Percentiles rank a stretch among this genome's conserved stretches.
Evolutionary conservation across 73 alveolate species (phyloP).

Genomic region (Stentor coeruleus): DNA sequence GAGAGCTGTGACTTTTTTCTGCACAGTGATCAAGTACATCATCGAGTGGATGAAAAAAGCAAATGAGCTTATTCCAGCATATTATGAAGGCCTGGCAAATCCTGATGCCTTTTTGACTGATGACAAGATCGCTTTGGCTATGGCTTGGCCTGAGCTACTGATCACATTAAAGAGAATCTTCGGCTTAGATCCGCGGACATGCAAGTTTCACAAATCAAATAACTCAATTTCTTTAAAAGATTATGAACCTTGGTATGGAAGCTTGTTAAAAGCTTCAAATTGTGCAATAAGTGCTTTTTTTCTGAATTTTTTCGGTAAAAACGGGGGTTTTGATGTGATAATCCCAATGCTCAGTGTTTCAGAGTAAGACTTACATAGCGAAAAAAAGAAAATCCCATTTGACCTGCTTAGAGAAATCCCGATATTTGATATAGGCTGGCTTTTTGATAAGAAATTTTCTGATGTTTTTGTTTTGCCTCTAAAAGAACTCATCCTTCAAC

Average conservation of each 20-base stretch:
- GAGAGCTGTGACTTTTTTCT: background rate
- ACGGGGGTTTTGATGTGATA: slow-evolving; percentile 31
- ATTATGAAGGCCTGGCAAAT: slow-evolving; percentile 51
- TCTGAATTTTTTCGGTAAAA: slow-evolving; percentile 23
- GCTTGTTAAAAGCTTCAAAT: background rate
- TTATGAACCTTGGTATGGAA: slow-evolving; percentile 19
- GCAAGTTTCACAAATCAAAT: slow-evolving; percentile 41
- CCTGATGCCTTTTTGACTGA: slow-evolving; percentile 47
- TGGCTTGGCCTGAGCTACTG: slow-evolving; percentile 49
- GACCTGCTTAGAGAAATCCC: slow-evolving; percentile 26
- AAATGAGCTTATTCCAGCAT: slow-evolving; percentile 49
- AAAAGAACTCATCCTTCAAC: slow-evolving; percentile 29
- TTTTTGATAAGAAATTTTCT: slow-evolving; percentile 6
- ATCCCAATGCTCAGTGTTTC: slow-evolving; percentile 30
- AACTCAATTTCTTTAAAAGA: background rate
- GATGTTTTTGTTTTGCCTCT: slow-evolving; percentile 27
- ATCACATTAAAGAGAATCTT: slow-evolving; percentile 44
- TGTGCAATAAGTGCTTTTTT: background rate
- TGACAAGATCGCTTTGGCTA: slow-evolving; percentile 52
- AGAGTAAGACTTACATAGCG: slow-evolving; percentile 28
- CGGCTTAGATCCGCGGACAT: slow-evolving; percentile 52
- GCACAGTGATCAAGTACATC: slow-evolving; percentile 52
- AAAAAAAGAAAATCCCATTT: slow-evolving; percentile 32
- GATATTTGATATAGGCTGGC: background rate
- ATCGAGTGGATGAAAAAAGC: slow-evolving; percentile 39